Conservation (phyloP, 2,329 filamentous ascomycete species). For the Arachnopeziza araneosa region DNA sequence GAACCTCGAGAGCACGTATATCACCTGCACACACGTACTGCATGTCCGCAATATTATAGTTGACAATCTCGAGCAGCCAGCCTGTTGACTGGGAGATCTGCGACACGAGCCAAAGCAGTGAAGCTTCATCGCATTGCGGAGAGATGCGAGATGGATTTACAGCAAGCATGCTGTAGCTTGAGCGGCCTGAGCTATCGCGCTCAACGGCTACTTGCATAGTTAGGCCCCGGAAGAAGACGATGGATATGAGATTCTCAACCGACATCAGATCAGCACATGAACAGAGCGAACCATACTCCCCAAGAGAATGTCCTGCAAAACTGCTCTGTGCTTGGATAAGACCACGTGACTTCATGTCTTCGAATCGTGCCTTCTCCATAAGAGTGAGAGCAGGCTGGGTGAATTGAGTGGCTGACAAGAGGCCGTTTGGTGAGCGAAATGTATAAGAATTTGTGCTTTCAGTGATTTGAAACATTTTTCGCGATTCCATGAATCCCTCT, state of each 20-base stretch:
- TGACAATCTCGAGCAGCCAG: slow-evolving; percentile 83
- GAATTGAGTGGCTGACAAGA: too few relatives aligned
- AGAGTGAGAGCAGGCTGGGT: too few relatives aligned
- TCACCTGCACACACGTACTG: slow-evolving; percentile 35
- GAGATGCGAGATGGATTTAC: slow-evolving; percentile 62
- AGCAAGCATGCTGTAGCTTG: slow-evolving; percentile 97
- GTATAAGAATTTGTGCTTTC: too few relatives aligned
- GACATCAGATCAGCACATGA: slow-evolving; percentile 95
- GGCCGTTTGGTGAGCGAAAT: too few relatives aligned
- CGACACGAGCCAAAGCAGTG: slow-evolving; percentile 45
- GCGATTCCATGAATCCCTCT: too few relatives aligned
- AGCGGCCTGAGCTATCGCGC: slow-evolving; percentile 81
- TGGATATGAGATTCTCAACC: slow-evolving; percentile 63
- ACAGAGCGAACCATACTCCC: slow-evolving; percentile 92
- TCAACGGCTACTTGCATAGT: slow-evolving; percentile 63
- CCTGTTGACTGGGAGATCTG: slow-evolving; percentile 76
- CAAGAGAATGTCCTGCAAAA: slow-evolving; percentile 95
- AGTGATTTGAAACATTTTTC: too few relatives aligned
- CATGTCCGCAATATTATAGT: slow-evolving; percentile 29
- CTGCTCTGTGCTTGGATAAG: slow-evolving; percentile 17
- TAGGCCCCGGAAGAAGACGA: slow-evolving; percentile 61
- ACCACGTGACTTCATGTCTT: slow-evolving; percentile 27
- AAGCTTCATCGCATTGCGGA: background rate
- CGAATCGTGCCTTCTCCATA: slow-evolving; percentile 18
- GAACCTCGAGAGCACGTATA: background rate